Conservation (phyloP, 129 eudicot genomes). For the Heracleum sosnowskyi region DNA sequence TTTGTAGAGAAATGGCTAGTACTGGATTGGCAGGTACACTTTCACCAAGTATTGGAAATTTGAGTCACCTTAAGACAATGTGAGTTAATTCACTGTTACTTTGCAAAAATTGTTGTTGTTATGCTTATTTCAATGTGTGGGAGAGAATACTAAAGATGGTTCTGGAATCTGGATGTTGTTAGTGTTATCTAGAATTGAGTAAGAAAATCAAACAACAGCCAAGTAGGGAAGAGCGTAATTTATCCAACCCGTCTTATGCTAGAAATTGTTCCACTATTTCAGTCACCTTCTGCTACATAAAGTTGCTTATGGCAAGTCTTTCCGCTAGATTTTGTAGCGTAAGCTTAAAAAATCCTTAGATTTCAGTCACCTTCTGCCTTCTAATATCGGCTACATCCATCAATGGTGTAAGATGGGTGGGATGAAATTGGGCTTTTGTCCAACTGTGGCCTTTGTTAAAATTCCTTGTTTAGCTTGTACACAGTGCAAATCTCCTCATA, state of each 20-base stretch:
- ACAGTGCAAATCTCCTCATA: neutral
- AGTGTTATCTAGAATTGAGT: neutral
- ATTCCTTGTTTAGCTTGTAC: neutral
- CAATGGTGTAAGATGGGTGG: neutral
- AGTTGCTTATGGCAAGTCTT: neutral
- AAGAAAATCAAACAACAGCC: neutral
- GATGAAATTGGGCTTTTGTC: neutral
- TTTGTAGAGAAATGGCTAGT: constrained; percentile 86
- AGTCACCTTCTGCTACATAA: neutral
- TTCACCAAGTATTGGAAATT: constrained; percentile 83
- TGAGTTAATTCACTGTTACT: constrained; percentile 24
- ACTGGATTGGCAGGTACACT: constrained; percentile 73
- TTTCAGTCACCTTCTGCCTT: neutral
- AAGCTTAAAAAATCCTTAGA: neutral
- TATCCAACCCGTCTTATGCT: neutral
- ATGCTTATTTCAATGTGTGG: neutral
- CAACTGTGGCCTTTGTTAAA: neutral
- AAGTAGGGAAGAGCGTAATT: neutral
- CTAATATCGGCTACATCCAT: neutral
- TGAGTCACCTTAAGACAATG: constrained; percentile 76
- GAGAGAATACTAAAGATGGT: neutral
- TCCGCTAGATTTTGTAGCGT: too few relatives aligned
- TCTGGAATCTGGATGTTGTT: neutral
- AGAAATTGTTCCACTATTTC: neutral
- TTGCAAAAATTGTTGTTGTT: neutral